These are phyloP conservation scores for Tolypocladium tropicale DNA, from an alignment of 2,329 filamentous ascomycete genomes.

Conservation along the genomic window DNA sequence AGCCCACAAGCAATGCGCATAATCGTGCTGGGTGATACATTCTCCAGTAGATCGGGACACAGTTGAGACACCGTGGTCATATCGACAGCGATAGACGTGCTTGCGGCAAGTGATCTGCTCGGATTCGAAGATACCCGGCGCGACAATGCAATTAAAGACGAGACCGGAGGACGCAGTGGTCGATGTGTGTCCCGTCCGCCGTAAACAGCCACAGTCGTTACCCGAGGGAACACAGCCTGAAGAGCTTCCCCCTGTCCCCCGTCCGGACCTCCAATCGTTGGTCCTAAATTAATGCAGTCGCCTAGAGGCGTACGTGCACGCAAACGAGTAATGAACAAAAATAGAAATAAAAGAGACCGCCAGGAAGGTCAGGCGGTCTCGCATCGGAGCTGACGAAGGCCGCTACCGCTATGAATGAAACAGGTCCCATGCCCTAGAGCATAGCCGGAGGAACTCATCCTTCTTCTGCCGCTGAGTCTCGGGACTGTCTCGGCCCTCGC, in stretches of 20 bases:
- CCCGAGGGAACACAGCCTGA: not conserved
- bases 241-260: not conserved
- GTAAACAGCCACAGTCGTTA: not conserved
- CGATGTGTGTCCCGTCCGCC: not conserved
- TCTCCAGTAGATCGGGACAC: not conserved
- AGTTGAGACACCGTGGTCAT: not conserved
- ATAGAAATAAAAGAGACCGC: not conserved
- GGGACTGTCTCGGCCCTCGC: slow-evolving; percentile 71
- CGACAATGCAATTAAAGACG: not conserved
- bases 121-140: not conserved
- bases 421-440: slow-evolving; percentile 87
- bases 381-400: not conserved
- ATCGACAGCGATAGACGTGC: not conserved
- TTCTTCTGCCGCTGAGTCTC: slow-evolving; percentile 79
- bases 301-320: not conserved
- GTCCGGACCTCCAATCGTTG: not conserved
- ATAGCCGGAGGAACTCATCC: slow-evolving; percentile 81
- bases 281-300: not conserved
- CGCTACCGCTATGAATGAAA: slow-evolving; percentile 64
- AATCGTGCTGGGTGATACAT: not conserved
- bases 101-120: not conserved
- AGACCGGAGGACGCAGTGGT: not conserved
- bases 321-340: slow-evolving; percentile 3
- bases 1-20: not conserved
- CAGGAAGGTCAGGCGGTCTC: not conserved